Base-by-base conservation (phyloP, 352 stramenopile genomes). In the Phytophthora chlamydospora region DNA sequence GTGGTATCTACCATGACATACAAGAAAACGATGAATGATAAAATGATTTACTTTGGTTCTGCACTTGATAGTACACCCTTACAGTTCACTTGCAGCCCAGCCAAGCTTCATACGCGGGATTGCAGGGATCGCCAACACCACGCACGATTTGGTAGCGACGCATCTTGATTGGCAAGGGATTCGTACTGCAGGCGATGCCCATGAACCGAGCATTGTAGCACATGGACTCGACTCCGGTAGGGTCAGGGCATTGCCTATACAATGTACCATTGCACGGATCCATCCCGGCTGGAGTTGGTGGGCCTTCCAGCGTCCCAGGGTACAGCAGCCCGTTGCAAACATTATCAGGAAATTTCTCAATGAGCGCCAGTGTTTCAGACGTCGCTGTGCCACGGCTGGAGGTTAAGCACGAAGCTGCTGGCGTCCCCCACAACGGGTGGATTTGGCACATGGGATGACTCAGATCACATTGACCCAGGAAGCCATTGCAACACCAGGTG, bases 131-230 rank as follows among this genome's bases (percentile, higher is more conserved):
- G 0, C 61, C 73, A 12, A 78, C 51, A 7, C 41, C 32, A 3
- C 57, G 16, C 35, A 33, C 50, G 27, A 77, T 77, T 44, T 77
- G 68, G 9, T 24, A 14, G 1, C 61, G 59, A 2, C 64, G 58
- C 51, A 74, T 66, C 29, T 61, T 51, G 5, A 74, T 74, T 1
- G 61, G 56, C 35, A 71, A 68, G 7, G 49, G 17, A 21, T 61
- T 71, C 14, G 45, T 35, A 27, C 62, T 45, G 35, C 73, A 82
- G 8, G 62, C 51, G 2, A 82, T 62, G 2, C 46, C 39, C 53
- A 73, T 73, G 44, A 70, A 68, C 16, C 68, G 31, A 6, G 60
- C 64, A 36, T 73, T 78, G 41, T 68, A 80, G 48, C 74, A 80
- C 62, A 80, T 80, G 1, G 63, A 63, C 39, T 66, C 48, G 12